A percentile compares a stretch with the other conserved stretches of the same genome.
Evolutionary conservation across 768 basidiomycete genomes (phyloP).

Genomic region (Mycena amicta): DNA sequence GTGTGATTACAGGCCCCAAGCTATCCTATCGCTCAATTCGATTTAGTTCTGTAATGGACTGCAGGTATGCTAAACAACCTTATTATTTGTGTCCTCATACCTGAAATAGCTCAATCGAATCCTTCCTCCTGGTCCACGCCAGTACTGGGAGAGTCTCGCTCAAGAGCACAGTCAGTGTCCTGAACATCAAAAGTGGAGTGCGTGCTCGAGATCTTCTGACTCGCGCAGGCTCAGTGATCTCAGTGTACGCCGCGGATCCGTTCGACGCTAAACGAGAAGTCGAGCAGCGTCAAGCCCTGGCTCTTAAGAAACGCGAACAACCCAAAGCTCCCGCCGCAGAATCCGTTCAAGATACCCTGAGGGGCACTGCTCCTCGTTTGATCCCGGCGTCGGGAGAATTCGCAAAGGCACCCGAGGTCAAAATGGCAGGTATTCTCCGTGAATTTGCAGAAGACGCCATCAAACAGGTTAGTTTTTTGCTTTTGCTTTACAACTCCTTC

Average conservation of each 20-base stretch:
- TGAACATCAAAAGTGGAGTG: slow-evolving; percentile 72
- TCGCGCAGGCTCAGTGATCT: neutral
- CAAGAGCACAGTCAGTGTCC: slow-evolving; percentile 68
- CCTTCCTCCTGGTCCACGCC: slow-evolving; percentile 81
- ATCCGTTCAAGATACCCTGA: slow-evolving; percentile 10
- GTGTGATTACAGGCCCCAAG: slow-evolving; percentile 38
- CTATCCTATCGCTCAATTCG: neutral
- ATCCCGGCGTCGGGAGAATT: slow-evolving; percentile 39
- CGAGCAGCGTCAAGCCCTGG: slow-evolving; percentile 63
- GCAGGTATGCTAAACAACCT: too few species aligned
- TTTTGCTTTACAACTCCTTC: too few species aligned
- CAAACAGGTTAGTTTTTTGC: slow-evolving; percentile 56
- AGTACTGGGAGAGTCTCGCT: slow-evolving; percentile 84
- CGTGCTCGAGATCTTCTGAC: neutral
- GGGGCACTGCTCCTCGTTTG: slow-evolving; percentile 24
- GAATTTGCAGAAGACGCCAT: slow-evolving; percentile 82
- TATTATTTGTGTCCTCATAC: slow-evolving; percentile 80
- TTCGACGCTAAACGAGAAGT: slow-evolving; percentile 75
- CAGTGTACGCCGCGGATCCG: slow-evolving; percentile 80
- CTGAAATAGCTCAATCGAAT: slow-evolving; percentile 77
- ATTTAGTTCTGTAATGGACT: slow-evolving; percentile 71
- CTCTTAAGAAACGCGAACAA: slow-evolving; percentile 48
- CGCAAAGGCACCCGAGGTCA: slow-evolving; percentile 68
- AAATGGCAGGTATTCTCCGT: slow-evolving; percentile 75
- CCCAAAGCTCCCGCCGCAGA: slow-evolving; percentile 12